phyloP scores from a whole-genome alignment of 768 basidiomycete genomes.

The Xerocomellus intermedius region DNA sequence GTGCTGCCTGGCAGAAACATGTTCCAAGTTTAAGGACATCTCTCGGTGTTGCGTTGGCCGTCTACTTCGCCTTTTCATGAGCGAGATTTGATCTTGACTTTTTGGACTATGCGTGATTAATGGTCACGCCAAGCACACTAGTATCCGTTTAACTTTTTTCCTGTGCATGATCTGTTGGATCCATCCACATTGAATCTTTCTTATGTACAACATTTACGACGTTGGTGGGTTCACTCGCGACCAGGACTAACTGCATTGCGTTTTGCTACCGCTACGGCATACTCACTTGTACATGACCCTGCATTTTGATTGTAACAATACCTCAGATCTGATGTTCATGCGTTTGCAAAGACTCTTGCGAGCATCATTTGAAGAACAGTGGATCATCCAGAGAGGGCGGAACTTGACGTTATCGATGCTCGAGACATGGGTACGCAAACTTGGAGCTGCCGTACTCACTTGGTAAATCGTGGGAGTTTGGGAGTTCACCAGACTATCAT shows the following conservation, averaged over 20 bases:
- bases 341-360: background rate
- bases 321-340: background rate
- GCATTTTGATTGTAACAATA: slow-evolving; percentile 26
- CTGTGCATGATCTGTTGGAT: slow-evolving; percentile 17
- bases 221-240: slow-evolving; percentile 8
- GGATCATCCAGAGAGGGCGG: background rate
- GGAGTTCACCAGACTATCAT: background rate
- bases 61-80: slow-evolving; percentile 23
- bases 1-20: slow-evolving; percentile 27
- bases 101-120: slow-evolving; percentile 14
- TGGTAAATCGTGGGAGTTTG: slow-evolving; percentile 5
- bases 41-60: slow-evolving; percentile 17
- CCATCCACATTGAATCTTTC: background rate
- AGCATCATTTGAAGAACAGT: slow-evolving; percentile 12
- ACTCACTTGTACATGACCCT: slow-evolving; percentile 24
- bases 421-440: background rate
- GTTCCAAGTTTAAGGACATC: slow-evolving; percentile 12
- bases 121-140: slow-evolving; percentile 8
- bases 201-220: slow-evolving; percentile 22
- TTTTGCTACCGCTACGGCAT: slow-evolving; percentile 8
- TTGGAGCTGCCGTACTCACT: background rate
- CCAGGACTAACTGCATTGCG: slow-evolving; percentile 10
- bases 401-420: background rate
- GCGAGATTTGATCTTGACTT: slow-evolving; percentile 1
- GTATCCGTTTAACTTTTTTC: slow-evolving; percentile 9